Base-by-base conservation (phyloP, 352 stramenopile species). In the Phytophthora nicotianae region DNA sequence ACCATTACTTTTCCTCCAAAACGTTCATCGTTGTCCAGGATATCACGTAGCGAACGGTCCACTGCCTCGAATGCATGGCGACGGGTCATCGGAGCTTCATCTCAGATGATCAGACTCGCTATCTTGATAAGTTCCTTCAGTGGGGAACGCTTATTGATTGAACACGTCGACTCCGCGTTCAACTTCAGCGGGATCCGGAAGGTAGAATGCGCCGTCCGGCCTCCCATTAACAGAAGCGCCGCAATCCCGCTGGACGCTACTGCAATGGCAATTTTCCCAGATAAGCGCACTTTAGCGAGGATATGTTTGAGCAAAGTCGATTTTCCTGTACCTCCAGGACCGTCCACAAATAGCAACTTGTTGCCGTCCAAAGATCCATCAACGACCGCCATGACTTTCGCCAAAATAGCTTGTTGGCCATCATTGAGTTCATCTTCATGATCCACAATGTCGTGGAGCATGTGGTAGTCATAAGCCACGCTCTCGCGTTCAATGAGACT, bases 231-330 rank as follows among this genome's bases (percentile, higher is more conserved):
- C 5, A 45, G 38, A 45, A 45, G 38, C 23, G 70, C 67, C 1
- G 70, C 57, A n/a, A 45, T 45, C 23, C 38, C 38, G 38, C 38
- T 45, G 4, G 38, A 45, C 2, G 38, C 38, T 13, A 45, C 38
- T 8, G 14, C n/a, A 23, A 23, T 45, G 23, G 38, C 38, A 45
- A 45, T 45, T 81, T 75, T 1, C 19, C 35, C 76, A 58, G 23
- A 69, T 72, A 3, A 69, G 70, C 7, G 75, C 69, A 1, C 2
- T n/a, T 65, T 61, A 0, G 70, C 62, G 1, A 81, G 38, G 2
- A 81, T 37, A 5, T 72, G 29, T 5, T 63, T n/a, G 17, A 64
- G 29, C 1, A 79, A 11, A 4, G 68, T 73, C 2, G 29, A 35
- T 9, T 35, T 35, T 9, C 8, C 29, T 13, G 9, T 35, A 4